phyloP scores from a whole-genome alignment of 202 grass and related monocot species.

The Tripidium arundinaceum region DNA sequence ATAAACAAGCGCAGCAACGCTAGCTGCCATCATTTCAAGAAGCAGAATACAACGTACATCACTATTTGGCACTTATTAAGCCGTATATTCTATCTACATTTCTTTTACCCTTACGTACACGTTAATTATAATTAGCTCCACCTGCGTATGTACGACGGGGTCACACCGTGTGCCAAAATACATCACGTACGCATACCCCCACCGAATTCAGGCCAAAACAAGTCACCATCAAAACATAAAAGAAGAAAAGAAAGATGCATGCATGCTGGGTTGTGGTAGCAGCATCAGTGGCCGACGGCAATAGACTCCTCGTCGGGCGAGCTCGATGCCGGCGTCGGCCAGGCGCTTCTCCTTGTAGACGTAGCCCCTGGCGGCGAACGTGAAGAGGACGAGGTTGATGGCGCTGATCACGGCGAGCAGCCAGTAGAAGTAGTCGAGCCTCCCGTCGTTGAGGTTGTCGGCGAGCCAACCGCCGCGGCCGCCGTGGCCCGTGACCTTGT shows the following conservation, averaged over 20 bases:
- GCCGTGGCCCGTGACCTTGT: conserved; percentile 38
- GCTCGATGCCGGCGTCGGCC: conserved; percentile 46
- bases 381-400: conserved; percentile 47
- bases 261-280: neutral
- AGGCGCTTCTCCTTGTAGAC: conserved; percentile 58
- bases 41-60: neutral
- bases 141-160: conserved; percentile 1
- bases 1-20: neutral
- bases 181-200: conserved; percentile 34
- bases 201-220: conserved; percentile 21
- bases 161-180: conserved; percentile 18
- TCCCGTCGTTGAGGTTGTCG: conserved; percentile 47
- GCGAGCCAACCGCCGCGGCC: conserved; percentile 44
- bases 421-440: conserved; percentile 82
- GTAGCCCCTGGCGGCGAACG: conserved; percentile 36
- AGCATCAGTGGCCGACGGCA: conserved; percentile 36
- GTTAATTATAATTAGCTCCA: conserved; percentile 1
- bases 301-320: conserved; percentile 46
- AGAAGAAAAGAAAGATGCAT: neutral
- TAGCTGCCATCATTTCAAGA: neutral
- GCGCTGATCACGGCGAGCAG: conserved; percentile 41
- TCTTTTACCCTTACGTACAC: conserved; percentile 26
- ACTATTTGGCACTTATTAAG: conserved; percentile 2
- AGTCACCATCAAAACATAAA: neutral
- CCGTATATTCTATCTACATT: conserved; percentile 12